Percentiles rank a stretch among this genome's conserved stretches.
Evolutionary conservation across 2,329 filamentous ascomycete genomes (phyloP).

Genomic region (Pseudocercospora vitis): DNA sequence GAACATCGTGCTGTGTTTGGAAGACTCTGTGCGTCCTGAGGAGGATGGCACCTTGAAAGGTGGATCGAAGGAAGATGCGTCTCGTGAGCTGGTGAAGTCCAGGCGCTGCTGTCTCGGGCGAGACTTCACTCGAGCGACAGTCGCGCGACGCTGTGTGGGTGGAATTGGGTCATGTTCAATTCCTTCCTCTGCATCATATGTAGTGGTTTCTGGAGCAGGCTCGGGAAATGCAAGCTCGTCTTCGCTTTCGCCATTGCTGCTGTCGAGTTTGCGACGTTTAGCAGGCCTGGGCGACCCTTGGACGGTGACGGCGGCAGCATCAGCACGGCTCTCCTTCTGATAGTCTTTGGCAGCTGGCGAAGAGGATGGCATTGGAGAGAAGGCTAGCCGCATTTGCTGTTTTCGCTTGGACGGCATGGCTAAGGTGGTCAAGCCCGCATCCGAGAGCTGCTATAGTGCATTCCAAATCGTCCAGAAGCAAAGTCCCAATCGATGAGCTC

Average conservation of each 20-base stretch:
- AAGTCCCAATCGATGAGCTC: no score
- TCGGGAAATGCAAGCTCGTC: slow-evolving; percentile 18
- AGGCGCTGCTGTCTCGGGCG: slow-evolving; percentile 36
- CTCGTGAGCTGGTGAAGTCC: slow-evolving; percentile 32
- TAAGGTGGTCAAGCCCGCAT: background rate
- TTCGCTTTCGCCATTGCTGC: slow-evolving; percentile 14
- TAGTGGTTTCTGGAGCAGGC: no score
- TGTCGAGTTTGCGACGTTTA: slow-evolving; percentile 33
- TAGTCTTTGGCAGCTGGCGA: slow-evolving; percentile 40
- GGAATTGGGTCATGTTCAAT: slow-evolving; percentile 28
- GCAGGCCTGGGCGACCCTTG: slow-evolving; percentile 31
- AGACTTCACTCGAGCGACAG: slow-evolving; percentile 4
- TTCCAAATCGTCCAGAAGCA: background rate
- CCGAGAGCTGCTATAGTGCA: background rate
- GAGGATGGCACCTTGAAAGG: slow-evolving; percentile 28
- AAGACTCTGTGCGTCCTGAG: slow-evolving; percentile 19
- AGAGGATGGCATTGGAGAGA: slow-evolving; percentile 45
- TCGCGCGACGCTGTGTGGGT: slow-evolving; percentile 25
- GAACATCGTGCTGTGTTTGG: slow-evolving; percentile 33
- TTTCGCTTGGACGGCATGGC: slow-evolving; percentile 22
- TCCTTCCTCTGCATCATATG: slow-evolving; percentile 21
- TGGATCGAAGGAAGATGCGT: slow-evolving; percentile 27
- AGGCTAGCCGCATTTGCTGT: slow-evolving; percentile 46
- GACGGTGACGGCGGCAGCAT: slow-evolving; percentile 39
- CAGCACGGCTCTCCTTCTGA: slow-evolving; percentile 36